Percentiles rank a stretch among this genome's conserved stretches.
These are phyloP conservation scores for Malassezia furfur DNA, from an alignment of 1,284 basidiomycete genomes.

Conservation along the genomic window DNA sequence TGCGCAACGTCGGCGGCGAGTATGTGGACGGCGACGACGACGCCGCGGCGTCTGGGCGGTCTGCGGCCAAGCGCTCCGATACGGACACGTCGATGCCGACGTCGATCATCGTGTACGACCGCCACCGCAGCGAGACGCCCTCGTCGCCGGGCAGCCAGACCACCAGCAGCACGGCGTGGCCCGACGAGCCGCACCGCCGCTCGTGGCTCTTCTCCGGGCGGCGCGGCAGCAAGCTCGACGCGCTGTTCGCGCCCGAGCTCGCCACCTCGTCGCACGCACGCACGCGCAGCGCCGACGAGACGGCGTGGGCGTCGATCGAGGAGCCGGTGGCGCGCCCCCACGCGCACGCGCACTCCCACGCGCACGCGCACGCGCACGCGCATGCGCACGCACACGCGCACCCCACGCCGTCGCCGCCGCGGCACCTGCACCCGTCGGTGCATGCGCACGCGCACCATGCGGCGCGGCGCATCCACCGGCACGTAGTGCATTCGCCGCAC, in stretches of 20 bases:
- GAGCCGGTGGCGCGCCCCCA: background rate
- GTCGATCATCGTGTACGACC: conserved; percentile 11
- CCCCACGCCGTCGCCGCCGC: background rate
- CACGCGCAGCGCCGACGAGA: background rate
- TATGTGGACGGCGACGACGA: conserved; percentile 25
- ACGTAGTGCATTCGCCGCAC: background rate
- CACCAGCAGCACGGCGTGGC: background rate
- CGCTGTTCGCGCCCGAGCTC: conserved; percentile 6
- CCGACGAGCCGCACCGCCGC: background rate
- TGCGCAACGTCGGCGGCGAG: conserved; percentile 31
- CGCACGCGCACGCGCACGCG: background rate
- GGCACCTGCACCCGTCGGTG: too few species aligned
- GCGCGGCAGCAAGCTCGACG: background rate
- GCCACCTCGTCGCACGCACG: background rate
- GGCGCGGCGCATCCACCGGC: background rate
- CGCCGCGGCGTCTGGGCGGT: background rate
- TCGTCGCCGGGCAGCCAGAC: conserved; percentile 8
- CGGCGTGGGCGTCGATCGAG: background rate
- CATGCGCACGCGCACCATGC: background rate
- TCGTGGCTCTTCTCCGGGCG: background rate
- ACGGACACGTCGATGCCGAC: background rate
- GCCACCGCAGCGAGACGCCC: conserved; percentile 2
- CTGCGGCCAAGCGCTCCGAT: too few species aligned
- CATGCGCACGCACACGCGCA: background rate
- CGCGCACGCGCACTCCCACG: background rate